Conservation (phyloP, 108 stramenopile species). For the Licmophora abbreviata region DNA sequence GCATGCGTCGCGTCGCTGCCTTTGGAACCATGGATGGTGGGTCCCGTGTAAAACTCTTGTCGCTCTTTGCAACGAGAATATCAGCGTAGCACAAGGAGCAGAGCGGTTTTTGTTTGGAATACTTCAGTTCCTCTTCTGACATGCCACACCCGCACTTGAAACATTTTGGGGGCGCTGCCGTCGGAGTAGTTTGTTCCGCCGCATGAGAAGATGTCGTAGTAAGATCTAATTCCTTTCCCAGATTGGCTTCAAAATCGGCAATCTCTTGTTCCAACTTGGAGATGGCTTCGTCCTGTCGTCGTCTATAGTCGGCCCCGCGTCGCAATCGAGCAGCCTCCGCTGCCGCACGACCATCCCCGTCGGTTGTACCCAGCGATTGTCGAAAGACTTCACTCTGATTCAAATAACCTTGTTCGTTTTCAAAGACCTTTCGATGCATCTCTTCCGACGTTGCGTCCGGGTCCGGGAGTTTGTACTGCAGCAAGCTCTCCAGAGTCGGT, state of each 20-base stretch:
- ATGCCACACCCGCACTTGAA: constrained; percentile 4
- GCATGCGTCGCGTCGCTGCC: too few species aligned
- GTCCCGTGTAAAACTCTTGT: too few species aligned
- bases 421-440: constrained; percentile 9
- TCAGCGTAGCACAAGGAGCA: too few species aligned
- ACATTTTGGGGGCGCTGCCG: neutral
- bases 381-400: constrained; percentile 15
- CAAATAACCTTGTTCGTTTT: constrained; percentile 10
- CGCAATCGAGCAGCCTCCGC: constrained; percentile 5
- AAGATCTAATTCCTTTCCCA: neutral
- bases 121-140: constrained; percentile 1
- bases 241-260: constrained; percentile 5
- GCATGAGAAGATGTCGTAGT: neutral
- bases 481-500: neutral
- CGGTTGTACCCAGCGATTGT: neutral
- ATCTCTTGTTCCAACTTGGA: constrained; percentile 1
- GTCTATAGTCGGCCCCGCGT: constrained; percentile 3
- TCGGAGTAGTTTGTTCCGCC: neutral
- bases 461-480: neutral
- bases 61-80: too few species aligned
- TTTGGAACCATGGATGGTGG: too few species aligned
- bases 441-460: constrained; percentile 4
- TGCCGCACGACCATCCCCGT: neutral
- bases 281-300: constrained; percentile 1
- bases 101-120: too few species aligned